Base-by-base conservation (phyloP, 306 rosid species). In the Astragalus glycyphyllos region DNA sequence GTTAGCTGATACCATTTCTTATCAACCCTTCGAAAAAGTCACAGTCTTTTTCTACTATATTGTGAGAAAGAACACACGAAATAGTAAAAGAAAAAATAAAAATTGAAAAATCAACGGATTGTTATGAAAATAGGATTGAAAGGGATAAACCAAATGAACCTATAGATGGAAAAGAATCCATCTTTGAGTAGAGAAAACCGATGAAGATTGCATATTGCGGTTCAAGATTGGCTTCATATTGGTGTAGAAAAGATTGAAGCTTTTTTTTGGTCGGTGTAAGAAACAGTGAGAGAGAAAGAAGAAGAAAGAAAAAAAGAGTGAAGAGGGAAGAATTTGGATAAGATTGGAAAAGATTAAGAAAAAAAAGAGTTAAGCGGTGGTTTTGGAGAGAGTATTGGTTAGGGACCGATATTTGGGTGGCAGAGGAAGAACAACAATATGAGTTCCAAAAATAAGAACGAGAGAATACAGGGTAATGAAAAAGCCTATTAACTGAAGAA, bases 1-100 rank as follows among this genome's bases (percentile, higher is more conserved):
- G 65, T 86, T 87, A 31, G 82, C 80, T 26, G 91, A 72, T 81
- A 91, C 91, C 99, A 95, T 95, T 72, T 81, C 83, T 79, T 16
- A 82, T 59, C 71, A 76, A 49, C 66, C 81, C 79, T 23, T 65
- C 68, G 48, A 65, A 83, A 65, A 83, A 82, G 69, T 49, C 68
- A 2, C 13, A 44, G 78, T 50, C 72, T 74, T 56, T 76, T 68
- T 34, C 42, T 11, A 55, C 58, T 42, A 8, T 1, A 49, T 59
- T 55, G 55, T 47, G 11, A 51, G 51, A 69, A 58, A 10, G 50
- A 68, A 77, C 35, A 46, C 47, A 35, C 5, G 4, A 53, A 51
- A 71, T 45, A 14, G 35, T 11, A 6, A n/a, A 13, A 7, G 3
- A 32, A 11, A 4, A 23, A 37, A 15, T 42, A 2, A 32, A 69